Conservation (phyloP, 768 basidiomycete genomes). For the Suillus spraguei region DNA sequence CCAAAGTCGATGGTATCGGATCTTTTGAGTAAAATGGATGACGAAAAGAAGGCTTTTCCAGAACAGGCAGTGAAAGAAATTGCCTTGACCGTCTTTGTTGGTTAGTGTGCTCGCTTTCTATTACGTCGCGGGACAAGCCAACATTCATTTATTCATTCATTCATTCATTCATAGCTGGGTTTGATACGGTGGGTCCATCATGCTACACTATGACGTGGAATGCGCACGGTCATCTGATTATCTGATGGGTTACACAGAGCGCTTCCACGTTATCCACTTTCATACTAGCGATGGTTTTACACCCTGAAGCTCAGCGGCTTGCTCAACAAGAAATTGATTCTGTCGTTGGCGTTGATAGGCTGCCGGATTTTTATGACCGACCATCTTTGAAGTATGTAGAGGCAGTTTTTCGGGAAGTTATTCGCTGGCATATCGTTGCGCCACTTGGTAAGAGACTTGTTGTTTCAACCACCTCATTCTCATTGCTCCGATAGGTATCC, state of each 20-base stretch:
- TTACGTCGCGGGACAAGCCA: not conserved
- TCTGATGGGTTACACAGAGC: constrained; percentile 18
- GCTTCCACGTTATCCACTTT: constrained; percentile 26
- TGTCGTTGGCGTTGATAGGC: constrained; percentile 14
- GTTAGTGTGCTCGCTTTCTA: constrained; percentile 16
- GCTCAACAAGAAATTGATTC: constrained; percentile 34
- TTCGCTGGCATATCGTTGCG: constrained; percentile 35
- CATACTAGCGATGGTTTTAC: constrained; percentile 32
- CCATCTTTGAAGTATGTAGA: constrained; percentile 31
- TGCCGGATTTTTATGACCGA: constrained; percentile 31
- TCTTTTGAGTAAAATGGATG: constrained; percentile 23
- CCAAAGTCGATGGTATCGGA: constrained; percentile 33
- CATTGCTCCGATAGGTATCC: constrained; percentile 21
- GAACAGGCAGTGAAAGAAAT: constrained; percentile 29
- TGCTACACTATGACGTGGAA: not conserved
- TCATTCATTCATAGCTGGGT: constrained; percentile 23
- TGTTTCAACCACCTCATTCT: not conserved
- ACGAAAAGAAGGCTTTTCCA: constrained; percentile 14
- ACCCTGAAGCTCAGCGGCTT: constrained; percentile 32
- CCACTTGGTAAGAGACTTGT: constrained; percentile 27
- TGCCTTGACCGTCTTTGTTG: constrained; percentile 35
- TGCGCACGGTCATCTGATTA: constrained; percentile 4
- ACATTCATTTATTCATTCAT: not conserved
- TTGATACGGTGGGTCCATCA: constrained; percentile 25
- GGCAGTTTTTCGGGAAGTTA: constrained; percentile 32